phyloP scores from a whole-genome alignment of 2,329 filamentous ascomycete genomes.

The Penicillium janthinellum region DNA sequence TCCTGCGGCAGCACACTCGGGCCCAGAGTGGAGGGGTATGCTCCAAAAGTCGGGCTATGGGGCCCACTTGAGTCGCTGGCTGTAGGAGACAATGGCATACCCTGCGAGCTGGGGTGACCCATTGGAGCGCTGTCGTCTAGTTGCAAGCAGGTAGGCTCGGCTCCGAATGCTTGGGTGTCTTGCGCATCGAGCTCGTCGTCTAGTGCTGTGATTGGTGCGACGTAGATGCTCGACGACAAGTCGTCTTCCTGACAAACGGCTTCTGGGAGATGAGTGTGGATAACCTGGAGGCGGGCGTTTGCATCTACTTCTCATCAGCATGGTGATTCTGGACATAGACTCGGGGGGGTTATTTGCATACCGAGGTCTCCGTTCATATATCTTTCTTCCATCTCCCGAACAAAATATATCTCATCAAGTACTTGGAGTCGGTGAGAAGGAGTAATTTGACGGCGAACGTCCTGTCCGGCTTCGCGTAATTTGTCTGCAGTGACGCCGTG shows the following conservation, averaged over 20 bases:
- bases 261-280: constrained; percentile 24
- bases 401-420: constrained; percentile 39
- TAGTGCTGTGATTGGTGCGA: constrained; percentile 4
- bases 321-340: neutral
- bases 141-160: neutral
- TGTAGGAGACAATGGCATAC: constrained; percentile 21
- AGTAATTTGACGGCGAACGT: constrained; percentile 36
- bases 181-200: constrained; percentile 8
- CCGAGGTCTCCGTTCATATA: constrained; percentile 35
- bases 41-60: constrained; percentile 21
- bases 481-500: constrained; percentile 37
- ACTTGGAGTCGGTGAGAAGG: constrained; percentile 33
- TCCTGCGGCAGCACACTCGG: constrained; percentile 14
- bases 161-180: constrained; percentile 1
- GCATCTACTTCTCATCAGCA: constrained; percentile 16
- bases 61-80: constrained; percentile 27
- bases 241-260: constrained; percentile 18
- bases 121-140: constrained; percentile 13
- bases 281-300: constrained; percentile 24
- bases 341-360: constrained; percentile 14
- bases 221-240: constrained; percentile 7
- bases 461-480: constrained; percentile 37
- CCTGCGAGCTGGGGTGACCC: constrained; percentile 1
- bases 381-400: constrained; percentile 36
- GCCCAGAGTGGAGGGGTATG: constrained; percentile 14